Percentiles rank a stretch among this genome's conserved stretches.
These are phyloP conservation scores for Lichtheimia ornata DNA, from an alignment of 371 early-diverging fungal genomes.

Conservation along the genomic window DNA sequence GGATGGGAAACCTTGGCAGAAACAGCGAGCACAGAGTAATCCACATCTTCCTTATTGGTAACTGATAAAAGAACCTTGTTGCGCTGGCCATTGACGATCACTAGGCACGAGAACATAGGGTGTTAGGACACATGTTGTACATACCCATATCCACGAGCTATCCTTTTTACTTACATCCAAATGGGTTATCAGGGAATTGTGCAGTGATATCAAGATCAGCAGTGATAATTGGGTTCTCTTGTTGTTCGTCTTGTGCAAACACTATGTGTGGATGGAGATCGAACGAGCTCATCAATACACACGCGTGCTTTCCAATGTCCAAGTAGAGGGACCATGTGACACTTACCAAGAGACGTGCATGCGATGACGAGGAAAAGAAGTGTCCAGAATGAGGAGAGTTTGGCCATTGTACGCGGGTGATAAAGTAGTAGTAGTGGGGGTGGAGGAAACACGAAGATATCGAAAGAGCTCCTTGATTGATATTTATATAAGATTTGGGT, in stretches of 20 bases:
- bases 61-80: constrained; percentile 46
- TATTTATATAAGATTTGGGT: too few species aligned
- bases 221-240: constrained; percentile 9
- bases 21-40: constrained; percentile 41
- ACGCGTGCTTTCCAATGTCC: too few species aligned
- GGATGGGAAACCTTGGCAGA: constrained; percentile 37
- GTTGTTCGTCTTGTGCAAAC: constrained; percentile 24
- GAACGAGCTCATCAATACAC: too few species aligned
- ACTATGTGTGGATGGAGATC: constrained; percentile 15
- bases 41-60: constrained; percentile 39
- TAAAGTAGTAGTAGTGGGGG: not conserved
- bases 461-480: too few species aligned
- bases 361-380: constrained; percentile 6
- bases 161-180: constrained; percentile 41
- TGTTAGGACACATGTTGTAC: not conserved
- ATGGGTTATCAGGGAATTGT: constrained; percentile 49
- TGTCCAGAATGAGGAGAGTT: constrained; percentile 6
- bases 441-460: not conserved
- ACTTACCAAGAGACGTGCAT: constrained; percentile 6
- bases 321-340: too few species aligned
- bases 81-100: constrained; percentile 50
- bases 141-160: not conserved
- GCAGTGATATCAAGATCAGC: constrained; percentile 42
- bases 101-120: constrained; percentile 12
- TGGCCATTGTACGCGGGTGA: constrained; percentile 5